Percentiles rank a stretch among this genome's conserved stretches.
phyloP scores from a whole-genome alignment of 2,329 filamentous ascomycete species.

The Arthrinium phaeospermum region DNA sequence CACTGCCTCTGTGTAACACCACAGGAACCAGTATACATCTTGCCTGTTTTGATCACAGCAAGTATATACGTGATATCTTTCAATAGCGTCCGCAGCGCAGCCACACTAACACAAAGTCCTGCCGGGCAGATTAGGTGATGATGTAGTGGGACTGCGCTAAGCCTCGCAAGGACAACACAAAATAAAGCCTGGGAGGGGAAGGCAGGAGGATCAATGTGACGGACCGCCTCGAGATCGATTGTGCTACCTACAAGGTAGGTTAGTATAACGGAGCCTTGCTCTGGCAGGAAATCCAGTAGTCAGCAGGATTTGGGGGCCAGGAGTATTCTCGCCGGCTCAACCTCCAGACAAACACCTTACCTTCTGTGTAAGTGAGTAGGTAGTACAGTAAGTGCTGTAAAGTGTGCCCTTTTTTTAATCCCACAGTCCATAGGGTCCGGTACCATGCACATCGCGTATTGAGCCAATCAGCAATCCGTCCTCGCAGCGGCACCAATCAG shows the following conservation, averaged over 20 bases:
- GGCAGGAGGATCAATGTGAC: background rate
- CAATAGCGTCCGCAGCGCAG: background rate
- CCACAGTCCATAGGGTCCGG: background rate
- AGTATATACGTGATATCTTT: background rate
- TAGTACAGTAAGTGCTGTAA: no score
- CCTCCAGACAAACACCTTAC: background rate
- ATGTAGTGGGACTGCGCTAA: background rate
- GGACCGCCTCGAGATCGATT: background rate
- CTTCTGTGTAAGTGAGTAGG: background rate
- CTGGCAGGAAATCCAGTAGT: background rate
- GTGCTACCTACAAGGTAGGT: background rate
- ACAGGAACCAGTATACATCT: background rate
- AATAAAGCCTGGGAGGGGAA: background rate
- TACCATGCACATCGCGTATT: background rate
- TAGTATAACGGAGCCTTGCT: background rate
- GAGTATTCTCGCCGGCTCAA: background rate
- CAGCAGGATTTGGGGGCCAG: background rate
- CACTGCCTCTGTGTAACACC: background rate
- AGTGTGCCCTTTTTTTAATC: background rate
- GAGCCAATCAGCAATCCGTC: background rate
- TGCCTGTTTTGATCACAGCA: background rate
- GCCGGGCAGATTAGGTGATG: background rate
- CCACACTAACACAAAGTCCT: background rate
- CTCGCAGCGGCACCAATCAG: constrained; percentile 7
- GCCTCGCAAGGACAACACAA: background rate